Evolutionary conservation across 768 basidiomycete species (phyloP), one percentile per base, ranked within the genome.

Genomic region (Aureoboletus auriporus): DNA sequence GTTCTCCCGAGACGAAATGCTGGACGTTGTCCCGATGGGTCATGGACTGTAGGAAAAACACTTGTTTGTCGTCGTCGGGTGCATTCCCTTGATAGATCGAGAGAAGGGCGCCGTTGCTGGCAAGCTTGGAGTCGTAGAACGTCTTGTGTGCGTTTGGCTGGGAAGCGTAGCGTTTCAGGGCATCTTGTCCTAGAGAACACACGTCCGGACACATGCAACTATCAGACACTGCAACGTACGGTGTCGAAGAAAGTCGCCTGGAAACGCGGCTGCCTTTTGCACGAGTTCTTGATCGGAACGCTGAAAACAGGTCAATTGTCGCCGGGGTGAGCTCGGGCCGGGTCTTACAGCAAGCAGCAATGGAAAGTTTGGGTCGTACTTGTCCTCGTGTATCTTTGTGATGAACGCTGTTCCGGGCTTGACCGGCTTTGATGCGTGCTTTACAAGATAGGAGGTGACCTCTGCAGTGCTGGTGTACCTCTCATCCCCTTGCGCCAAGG

Each of bases 291-390:
- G 69, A 14, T 75, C 71, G 46, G 74, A 71, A 47, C 77, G 68
- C 73, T 79, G 53, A 14, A 47, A 36, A 34, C 13, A 34, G 30
- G 41, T 44, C 31, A 43, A 3, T 10, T 1, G 14, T 51, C 28
- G 13, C 29, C 10, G 16, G 29, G n/a, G n/a, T 8, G 7, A 3
- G 10, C 10, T 41, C 20, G 44, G 16, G 26, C 17, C 13, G 17
- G n/a, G 2, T 52, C 70, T 53, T 56, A 75, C 75, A 30, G 68
- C 60, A 4, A 71, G 66, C 17, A 75, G 49, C 26, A 74, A 40
- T n/a, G 73, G 67, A 53, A 79, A 75, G 70, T 82, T 82, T 44
- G 78, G 78, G 56, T 80, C 77, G 43, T 71, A 60, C 20, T 23
- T 23, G 20, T 23, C 20, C 20, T 23, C 20, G 20, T 80, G 77